These are phyloP conservation scores for Candida chilensis DNA, from an alignment of 805 yeast species.

Conservation along the genomic window DNA sequence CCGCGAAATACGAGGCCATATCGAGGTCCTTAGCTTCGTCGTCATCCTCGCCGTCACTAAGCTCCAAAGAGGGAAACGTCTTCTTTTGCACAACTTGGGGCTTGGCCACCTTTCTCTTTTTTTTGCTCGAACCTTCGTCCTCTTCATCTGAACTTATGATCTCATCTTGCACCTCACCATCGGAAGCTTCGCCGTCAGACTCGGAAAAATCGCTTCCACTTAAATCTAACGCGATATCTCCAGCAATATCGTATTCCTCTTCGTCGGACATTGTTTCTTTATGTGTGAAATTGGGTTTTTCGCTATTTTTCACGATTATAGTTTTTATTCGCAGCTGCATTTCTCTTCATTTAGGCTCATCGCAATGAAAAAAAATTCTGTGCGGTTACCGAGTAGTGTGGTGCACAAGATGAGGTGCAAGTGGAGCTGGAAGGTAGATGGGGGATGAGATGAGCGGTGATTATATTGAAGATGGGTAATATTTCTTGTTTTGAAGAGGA, in stretches of 20 bases:
- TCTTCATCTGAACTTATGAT: constrained; percentile 43
- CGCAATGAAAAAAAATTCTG: too few species aligned
- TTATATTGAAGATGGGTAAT: too few species aligned
- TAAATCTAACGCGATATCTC: constrained; percentile 41
- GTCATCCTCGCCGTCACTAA: constrained; percentile 40
- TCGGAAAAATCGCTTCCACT: constrained; percentile 11
- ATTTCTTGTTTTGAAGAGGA: too few species aligned
- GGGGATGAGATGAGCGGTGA: too few species aligned
- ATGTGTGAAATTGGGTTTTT: too few species aligned
- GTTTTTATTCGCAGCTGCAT: too few species aligned
- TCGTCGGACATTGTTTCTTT: constrained; percentile 25
- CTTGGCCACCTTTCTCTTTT: constrained; percentile 10
- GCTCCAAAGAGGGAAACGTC: constrained; percentile 41
- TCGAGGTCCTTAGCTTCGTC: constrained; percentile 11
- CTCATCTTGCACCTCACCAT: constrained; percentile 40
- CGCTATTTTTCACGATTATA: too few species aligned
- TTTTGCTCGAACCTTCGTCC: constrained; percentile 19
- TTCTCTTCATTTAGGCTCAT: too few species aligned
- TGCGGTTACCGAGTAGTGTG: too few species aligned
- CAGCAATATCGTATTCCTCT: constrained; percentile 55
- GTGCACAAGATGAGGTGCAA: too few species aligned
- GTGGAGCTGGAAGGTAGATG: too few species aligned
- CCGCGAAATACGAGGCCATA: constrained; percentile 25
- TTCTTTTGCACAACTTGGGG: constrained; percentile 7
- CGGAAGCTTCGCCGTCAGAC: constrained; percentile 16